Evolutionary conservation across 257 asterid species (phyloP), one percentile per base, ranked within the genome.

Genomic region (Buddleja alternifolia): DNA sequence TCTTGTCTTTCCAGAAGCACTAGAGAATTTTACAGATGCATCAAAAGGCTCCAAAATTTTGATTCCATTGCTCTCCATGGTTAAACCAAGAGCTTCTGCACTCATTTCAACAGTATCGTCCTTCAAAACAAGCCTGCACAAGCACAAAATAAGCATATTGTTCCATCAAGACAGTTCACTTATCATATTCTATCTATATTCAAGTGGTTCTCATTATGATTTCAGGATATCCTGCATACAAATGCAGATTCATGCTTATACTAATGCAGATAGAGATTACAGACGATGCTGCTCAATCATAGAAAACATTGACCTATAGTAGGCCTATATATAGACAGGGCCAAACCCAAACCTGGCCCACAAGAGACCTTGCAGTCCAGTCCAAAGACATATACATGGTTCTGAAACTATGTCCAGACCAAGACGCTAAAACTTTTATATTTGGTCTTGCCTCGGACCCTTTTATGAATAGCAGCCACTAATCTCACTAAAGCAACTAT

Each of bases 11-110:
- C 90, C 97, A 65, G 91, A 83, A 47, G 87, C 86, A 78, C 63
- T 89, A 42, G 90, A 78, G 69, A 83, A 86, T 68, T 74, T 83
- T 71, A 82, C 73, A 20, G 90, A 81, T 61, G 97, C 84, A 76
- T 93, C 96, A 71, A 93, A 90, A 71, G 97, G 99, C 83, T 93
- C 99, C 88, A 93, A 82, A 72, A 93, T 89, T 74, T 83, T 83
- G 64, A 93, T 78, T 71, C 97, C 99, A 77, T 90, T 93, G 88
- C 99, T 90, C 85, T 93, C 99, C 96, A 93, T 74, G 63, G 91
- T 90, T 59, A 93, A 79, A 60, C 90, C 97, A 83, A 87, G 86
- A 73, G 79, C 86, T 39, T 83, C 81, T 16, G 93, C 97, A 81
- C 69, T 81, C 86, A 90, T 72, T 68, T 93, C 86, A 46, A 82